A percentile compares a stretch with the other conserved stretches of the same genome.
phyloP scores from a whole-genome alignment of 2,329 filamentous ascomycete genomes.

The Xylariaceae sp. region DNA sequence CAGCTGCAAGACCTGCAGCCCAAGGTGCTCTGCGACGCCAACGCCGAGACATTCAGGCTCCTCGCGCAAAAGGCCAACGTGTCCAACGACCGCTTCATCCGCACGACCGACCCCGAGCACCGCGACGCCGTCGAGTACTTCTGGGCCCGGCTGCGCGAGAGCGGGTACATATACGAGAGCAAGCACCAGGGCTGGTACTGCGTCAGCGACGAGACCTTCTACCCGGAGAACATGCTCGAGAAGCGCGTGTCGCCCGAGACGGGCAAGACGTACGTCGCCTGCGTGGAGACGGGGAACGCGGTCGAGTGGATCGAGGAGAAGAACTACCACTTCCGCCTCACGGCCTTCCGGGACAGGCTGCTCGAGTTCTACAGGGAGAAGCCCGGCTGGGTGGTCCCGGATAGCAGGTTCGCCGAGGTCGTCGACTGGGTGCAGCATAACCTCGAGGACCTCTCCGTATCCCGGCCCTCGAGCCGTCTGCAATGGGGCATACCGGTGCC shows the following conservation, averaged over 20 bases:
- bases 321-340: constrained; percentile 93
- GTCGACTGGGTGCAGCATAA: constrained; percentile 69
- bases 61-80: constrained; percentile 67
- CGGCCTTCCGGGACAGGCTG: constrained; percentile 71
- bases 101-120: constrained; percentile 82
- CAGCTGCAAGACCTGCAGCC: constrained; percentile 63
- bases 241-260: constrained; percentile 71
- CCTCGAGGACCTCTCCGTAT: constrained; percentile 83
- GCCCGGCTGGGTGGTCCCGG: constrained; percentile 70
- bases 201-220: constrained; percentile 94
- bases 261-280: constrained; percentile 76
- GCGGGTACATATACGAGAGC: constrained; percentile 73
- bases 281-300: constrained; percentile 80
- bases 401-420: constrained; percentile 69
- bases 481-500: constrained; percentile 88
- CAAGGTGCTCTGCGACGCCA: constrained; percentile 83
- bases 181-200: constrained; percentile 96
- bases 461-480: constrained; percentile 70
- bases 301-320: constrained; percentile 92
- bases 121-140: constrained; percentile 81
- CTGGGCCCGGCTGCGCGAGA: constrained; percentile 74
- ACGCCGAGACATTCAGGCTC: constrained; percentile 71
- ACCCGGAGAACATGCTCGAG: constrained; percentile 70
- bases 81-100: constrained; percentile 79
- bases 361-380: constrained; percentile 75